These are phyloP conservation scores for Juncus inflexus DNA, from an alignment of 176 grass and related monocot species.

Conservation along the genomic window DNA sequence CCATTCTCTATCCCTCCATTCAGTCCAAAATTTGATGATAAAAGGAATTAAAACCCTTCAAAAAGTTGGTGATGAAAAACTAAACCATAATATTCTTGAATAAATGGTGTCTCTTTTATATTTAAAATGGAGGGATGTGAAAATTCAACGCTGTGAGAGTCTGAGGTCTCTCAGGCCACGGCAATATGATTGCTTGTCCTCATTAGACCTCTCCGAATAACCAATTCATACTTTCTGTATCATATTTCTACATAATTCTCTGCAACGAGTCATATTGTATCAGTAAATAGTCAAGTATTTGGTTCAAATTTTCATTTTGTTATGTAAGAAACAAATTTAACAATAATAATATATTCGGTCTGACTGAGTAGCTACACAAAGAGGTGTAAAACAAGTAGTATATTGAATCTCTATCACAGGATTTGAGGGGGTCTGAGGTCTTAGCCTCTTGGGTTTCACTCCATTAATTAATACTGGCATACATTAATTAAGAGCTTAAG, in stretches of 20 bases:
- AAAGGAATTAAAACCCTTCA: neutral
- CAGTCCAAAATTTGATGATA: neutral
- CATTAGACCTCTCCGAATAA: slow-evolving; percentile 35
- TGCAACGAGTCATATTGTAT: neutral
- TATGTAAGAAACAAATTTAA: too few relatives aligned
- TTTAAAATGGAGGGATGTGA: slow-evolving; percentile 6
- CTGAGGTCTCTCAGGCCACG: slow-evolving; percentile 1
- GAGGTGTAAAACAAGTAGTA: neutral
- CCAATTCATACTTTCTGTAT: neutral
- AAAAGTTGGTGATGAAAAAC: too few relatives aligned
- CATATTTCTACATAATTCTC: neutral
- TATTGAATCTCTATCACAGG: neutral
- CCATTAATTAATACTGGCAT: slow-evolving; percentile 7
- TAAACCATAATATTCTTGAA: too few relatives aligned
- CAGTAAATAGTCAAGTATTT: too few relatives aligned
- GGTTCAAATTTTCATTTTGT: too few relatives aligned
- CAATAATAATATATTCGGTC: neutral
- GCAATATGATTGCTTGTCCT: slow-evolving; percentile 55
- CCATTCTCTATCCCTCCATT: neutral
- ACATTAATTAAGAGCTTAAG: slow-evolving; percentile 15
- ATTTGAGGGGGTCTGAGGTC: slow-evolving; percentile 11
- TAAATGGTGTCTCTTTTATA: neutral
- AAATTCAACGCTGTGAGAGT: neutral
- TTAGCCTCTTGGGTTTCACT: neutral
- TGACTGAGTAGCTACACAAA: neutral